phyloP scores from a whole-genome alignment of 2,329 filamentous ascomycete species.

The Tolypocladium endophyticum region DNA sequence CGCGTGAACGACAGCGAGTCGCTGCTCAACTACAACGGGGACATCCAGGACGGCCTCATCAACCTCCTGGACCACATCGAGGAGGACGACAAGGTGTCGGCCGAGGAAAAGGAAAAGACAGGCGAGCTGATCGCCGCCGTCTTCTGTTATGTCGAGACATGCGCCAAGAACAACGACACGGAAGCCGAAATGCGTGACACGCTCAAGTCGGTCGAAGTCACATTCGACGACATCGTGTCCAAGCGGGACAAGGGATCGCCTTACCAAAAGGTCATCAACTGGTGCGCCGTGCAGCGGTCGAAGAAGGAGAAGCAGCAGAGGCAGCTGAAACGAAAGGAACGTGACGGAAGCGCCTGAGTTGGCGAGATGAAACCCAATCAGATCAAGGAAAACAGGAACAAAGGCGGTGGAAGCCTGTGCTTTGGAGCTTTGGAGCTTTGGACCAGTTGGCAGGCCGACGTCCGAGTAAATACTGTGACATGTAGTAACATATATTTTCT shows the following conservation, averaged over 20 bases:
- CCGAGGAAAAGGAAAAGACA: background rate
- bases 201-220: background rate
- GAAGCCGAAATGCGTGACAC: background rate
- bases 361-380: background rate
- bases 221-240: background rate
- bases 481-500: background rate
- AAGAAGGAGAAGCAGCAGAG: background rate
- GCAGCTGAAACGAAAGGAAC: background rate
- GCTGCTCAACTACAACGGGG: background rate
- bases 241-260: background rate
- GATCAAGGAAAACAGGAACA: too few relatives aligned
- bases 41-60: background rate
- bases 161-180: background rate
- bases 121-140: background rate
- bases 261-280: constrained; percentile 1
- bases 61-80: background rate
- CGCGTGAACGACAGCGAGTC: constrained; percentile 3
- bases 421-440: too few relatives aligned
- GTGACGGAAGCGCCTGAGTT: background rate
- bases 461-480: background rate
- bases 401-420: background rate
- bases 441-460: background rate
- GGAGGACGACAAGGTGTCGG: background rate
- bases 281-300: background rate
- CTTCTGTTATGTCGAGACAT: background rate